Base-by-base conservation (phyloP, 768 basidiomycete species). In the Amanita molliuscula region DNA sequence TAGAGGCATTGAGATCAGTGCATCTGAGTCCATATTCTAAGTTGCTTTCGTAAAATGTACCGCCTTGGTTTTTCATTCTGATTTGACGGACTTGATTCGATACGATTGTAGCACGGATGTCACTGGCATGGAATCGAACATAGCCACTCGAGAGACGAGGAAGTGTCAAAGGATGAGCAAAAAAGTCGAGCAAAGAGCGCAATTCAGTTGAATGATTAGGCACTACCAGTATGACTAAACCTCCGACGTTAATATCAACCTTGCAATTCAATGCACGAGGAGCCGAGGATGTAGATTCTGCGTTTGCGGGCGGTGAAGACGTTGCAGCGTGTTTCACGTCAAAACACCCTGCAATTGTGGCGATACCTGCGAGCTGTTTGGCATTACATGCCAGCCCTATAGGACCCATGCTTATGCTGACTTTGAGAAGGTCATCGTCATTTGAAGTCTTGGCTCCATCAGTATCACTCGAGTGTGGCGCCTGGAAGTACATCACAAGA, bases 141-240 rank as follows among this genome's bases (percentile, higher is more conserved):
- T 78, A 87, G 26, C 76, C 70, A 41, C 66, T 62, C 7, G 66
- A 59, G 6, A 79, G 59, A 33, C 56, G 61, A 13, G 79, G 82
- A 38, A 83, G 81, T 4, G 73, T 61, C n/a, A 85, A 64, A 2
- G 85, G 84, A 20, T 69, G 73, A 16, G 68, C 61, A 59, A 82
- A 86, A 59, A 78, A 88, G 44, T 56, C 56, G 10, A 65, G 47
- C 20, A 42, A 25, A 21, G 54, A 13, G 20, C 20, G 23, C 26
- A 55, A 28, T 18, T 47, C 40, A 26, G 57, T 51, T 42, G 51
- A 51, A 38, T 54, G 49, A 3, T 51, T 70, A 44, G 80, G 67
- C 10, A 80, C 54, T 28, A 84, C 53, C 5, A 81, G 49, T 25
- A 76, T 62, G 6, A 82, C 61, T 10, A 77, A 70, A 3, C 78